Evolutionary conservation across 192 early-diverging fungal genomes (phyloP), one percentile per base, ranked within the genome.

Genomic region (Entophlyctis helioformis): DNA sequence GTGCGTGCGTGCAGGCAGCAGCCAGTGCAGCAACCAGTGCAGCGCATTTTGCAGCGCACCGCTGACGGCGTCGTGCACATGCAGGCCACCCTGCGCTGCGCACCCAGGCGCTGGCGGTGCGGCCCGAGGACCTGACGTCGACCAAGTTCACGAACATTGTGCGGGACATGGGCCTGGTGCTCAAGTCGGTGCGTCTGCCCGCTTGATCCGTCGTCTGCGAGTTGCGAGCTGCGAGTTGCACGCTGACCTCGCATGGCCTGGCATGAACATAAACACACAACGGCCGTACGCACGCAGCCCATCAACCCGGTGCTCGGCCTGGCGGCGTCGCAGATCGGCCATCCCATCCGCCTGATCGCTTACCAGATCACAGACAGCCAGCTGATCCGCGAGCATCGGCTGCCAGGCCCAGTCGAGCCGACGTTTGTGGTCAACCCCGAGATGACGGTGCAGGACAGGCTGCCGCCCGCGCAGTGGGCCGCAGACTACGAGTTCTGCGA

Each of bases 351-450:
- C n/a, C 42, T 74, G 25, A 67, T 74, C 34, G 71, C 59, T 9
- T 60, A 59, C 51, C 46, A 54, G 8, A 19, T 69, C 28, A 21
- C 5, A 23, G 61, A 66, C 52, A 10, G 44, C 3, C 10, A 44
- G 23, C n/a, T 45, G 11, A 35, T 67, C 1, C 47, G 46, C 31
- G 55, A 60, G n/a, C 36, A 39, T 5, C 31, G 58, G 12, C 27
- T 36, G n/a, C 27, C 35, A n/a, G 34, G 39, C n/a, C 50, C 52
- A 10, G 41, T 57, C 10, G 60, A 66, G 7, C 49, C 60, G 3
- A 67, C 59, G 5, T 69, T 74, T 39, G 27, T 69, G n/a, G 51
- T 74, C 52, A 74, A 74, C 44, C 71, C 71, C 7, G 39, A 33
- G 13, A 29, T 69, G 1, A 39, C 25, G 16, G 31, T 63, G 21